Base-by-base conservation (phyloP, 805 yeast species). In the Kazachstania psychrophila region DNA sequence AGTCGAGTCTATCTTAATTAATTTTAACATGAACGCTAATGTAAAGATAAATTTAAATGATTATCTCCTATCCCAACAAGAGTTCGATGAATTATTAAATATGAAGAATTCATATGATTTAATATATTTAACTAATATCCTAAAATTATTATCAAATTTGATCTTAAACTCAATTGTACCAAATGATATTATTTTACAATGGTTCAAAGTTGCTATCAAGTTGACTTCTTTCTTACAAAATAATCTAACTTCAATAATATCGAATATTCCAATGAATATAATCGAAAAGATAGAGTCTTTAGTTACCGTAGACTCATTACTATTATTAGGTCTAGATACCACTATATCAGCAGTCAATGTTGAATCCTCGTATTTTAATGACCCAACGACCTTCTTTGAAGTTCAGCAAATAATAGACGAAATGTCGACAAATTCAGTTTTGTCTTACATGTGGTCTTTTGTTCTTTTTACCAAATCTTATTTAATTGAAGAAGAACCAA, bases 361-460 rank as follows among this genome's bases (percentile, higher is more conserved):
- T 6, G 48, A 58, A 1, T 40, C 62, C 1, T 58, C 71, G 0
- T 72, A 56, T 36, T 58, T 70, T 45, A 56, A 62, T 34, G 71
- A 74, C 41, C 51, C 62, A 2, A 39, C 44, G 0, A 42, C 61
- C 3, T 65, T 75, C 40, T 49, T 54, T 22, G 34, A 51, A n/a
- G 59, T 76, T 18, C 68, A 74, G 37, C 52, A 58, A 1, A 46
- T 60, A 4, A 34, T 43, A 5, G 43, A 43, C 14, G 19, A 27
- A 2, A 22, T 31, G 6, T 9, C 33, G 2, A 12, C 31, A 9
- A 72, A 72, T 42, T 60, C 82, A 2, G 53, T 79, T 9, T 60
- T 77, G 1, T 53, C 74, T 30, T 80, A 79, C 49, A 69, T 75
- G 16, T 82, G 89, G 89, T 71, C 83, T 22, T 70, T 79, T 11